phyloP scores from a whole-genome alignment of 805 yeast genomes.

The Starmerella powellii region DNA sequence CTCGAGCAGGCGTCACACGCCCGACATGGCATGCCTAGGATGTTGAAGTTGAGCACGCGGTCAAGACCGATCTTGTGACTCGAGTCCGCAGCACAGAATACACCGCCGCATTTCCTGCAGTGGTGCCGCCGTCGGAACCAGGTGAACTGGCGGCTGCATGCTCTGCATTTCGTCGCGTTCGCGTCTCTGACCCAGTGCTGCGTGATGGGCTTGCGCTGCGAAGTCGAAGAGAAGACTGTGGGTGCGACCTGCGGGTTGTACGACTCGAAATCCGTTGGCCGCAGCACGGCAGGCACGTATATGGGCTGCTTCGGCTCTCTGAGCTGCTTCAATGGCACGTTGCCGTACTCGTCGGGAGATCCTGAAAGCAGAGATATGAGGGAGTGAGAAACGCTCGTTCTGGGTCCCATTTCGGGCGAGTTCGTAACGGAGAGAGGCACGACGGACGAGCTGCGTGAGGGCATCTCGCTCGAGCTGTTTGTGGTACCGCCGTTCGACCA shows the following conservation, averaged over 20 bases:
- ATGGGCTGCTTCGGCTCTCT: constrained; percentile 74
- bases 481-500: neutral
- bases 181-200: constrained; percentile 50
- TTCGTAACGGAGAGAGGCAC: neutral
- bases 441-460: neutral
- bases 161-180: constrained; percentile 48
- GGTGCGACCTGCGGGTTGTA: constrained; percentile 23
- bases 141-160: constrained; percentile 59
- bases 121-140: constrained; percentile 72
- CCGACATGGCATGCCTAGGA: constrained; percentile 52
- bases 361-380: constrained; percentile 8
- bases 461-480: neutral
- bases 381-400: constrained; percentile 1
- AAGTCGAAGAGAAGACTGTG: constrained; percentile 14
- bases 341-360: constrained; percentile 13
- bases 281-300: constrained; percentile 80
- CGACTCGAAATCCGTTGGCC: constrained; percentile 33
- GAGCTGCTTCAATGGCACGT: constrained; percentile 47
- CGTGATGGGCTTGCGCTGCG: constrained; percentile 26
- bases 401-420: neutral
- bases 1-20: constrained; percentile 58
- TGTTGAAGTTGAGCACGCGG: constrained; percentile 40
- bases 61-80: constrained; percentile 46
- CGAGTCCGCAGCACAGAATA: constrained; percentile 59
- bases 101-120: constrained; percentile 75